phyloP scores from a whole-genome alignment of 148 eudicot species.

The Chenopodium berlandieri region DNA sequence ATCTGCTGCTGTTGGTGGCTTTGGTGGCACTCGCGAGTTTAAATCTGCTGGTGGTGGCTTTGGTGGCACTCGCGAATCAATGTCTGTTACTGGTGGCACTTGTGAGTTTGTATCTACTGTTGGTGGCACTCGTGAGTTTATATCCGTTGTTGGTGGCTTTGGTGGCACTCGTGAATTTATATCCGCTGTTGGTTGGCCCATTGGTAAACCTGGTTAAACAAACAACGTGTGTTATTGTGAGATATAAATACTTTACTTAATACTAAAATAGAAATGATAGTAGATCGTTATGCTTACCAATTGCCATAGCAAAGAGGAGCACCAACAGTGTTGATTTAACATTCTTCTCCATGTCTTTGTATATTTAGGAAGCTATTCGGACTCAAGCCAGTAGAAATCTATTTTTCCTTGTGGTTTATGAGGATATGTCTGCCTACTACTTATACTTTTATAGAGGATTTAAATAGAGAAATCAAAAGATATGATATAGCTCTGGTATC shows the following conservation, averaged over 20 bases:
- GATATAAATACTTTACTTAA: neutral
- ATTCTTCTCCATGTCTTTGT: slow-evolving; percentile 22
- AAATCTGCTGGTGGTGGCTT: too few species aligned
- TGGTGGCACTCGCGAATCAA: too few species aligned
- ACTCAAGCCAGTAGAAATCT: neutral
- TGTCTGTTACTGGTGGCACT: too few species aligned
- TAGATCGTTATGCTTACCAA: neutral
- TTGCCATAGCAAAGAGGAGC: slow-evolving; percentile 2
- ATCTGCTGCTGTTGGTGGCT: too few species aligned
- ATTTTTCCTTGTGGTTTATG: neutral
- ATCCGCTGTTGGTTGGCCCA: neutral
- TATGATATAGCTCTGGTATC: too few species aligned
- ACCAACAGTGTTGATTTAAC: neutral
- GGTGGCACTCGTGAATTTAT: too few species aligned
- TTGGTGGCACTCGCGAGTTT: too few species aligned
- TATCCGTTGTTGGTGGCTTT: neutral
- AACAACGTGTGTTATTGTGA: neutral
- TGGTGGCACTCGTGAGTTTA: neutral
- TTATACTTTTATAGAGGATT: neutral
- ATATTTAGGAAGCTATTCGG: neutral
- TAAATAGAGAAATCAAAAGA: too few species aligned
- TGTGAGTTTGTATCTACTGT: too few species aligned
- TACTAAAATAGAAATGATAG: neutral
- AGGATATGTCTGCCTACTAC: neutral
- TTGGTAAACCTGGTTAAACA: slow-evolving; percentile 5